Percentiles rank a stretch among this genome's conserved stretches.
phyloP scores from a whole-genome alignment of 495 filamentous ascomycete species.

The Hyaloscypha bicolor region DNA sequence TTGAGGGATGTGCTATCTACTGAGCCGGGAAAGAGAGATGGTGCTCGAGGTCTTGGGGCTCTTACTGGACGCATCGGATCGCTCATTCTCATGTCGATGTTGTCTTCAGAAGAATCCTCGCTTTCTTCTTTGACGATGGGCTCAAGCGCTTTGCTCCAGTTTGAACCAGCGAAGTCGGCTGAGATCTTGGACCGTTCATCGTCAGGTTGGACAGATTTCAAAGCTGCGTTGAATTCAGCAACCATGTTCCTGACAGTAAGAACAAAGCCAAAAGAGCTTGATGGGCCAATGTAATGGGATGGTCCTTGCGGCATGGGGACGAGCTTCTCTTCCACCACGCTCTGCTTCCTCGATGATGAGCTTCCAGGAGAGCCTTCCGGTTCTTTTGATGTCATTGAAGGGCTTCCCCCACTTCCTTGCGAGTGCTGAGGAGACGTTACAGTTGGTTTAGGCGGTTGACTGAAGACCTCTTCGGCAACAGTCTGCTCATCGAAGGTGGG shows the following conservation, averaged over 20 bases:
- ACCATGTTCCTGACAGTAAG: conserved; percentile 32
- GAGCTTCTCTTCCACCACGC: conserved; percentile 28
- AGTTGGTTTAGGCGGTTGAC: not conserved
- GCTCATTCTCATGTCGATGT: conserved; percentile 4
- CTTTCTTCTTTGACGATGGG: conserved; percentile 24
- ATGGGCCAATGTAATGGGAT: conserved; percentile 35
- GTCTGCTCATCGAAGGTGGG: conserved; percentile 28
- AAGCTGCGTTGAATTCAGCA: conserved; percentile 29
- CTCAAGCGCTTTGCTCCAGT: conserved; percentile 34
- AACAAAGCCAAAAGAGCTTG: conserved; percentile 34
- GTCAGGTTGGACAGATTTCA: conserved; percentile 27
- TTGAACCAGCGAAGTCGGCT: conserved; percentile 30
- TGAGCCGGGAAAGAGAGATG: conserved; percentile 13
- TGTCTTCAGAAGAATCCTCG: conserved; percentile 28
- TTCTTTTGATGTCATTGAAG: conserved; percentile 19
- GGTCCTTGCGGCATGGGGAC: conserved; percentile 30
- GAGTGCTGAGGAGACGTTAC: conserved; percentile 13
- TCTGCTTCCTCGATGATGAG: conserved; percentile 12
- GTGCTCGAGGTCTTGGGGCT: not conserved
- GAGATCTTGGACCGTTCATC: conserved; percentile 30
- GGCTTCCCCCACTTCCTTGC: conserved; percentile 7
- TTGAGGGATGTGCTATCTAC: conserved; percentile 11
- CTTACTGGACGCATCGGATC: not conserved
- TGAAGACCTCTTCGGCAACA: conserved; percentile 28
- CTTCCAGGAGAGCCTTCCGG: not conserved